A percentile compares a stretch with the other conserved stretches of the same genome.
These are phyloP conservation scores for Auxenochlorella protothecoides DNA, from an alignment of 139 green algal species.

Conservation along the genomic window DNA sequence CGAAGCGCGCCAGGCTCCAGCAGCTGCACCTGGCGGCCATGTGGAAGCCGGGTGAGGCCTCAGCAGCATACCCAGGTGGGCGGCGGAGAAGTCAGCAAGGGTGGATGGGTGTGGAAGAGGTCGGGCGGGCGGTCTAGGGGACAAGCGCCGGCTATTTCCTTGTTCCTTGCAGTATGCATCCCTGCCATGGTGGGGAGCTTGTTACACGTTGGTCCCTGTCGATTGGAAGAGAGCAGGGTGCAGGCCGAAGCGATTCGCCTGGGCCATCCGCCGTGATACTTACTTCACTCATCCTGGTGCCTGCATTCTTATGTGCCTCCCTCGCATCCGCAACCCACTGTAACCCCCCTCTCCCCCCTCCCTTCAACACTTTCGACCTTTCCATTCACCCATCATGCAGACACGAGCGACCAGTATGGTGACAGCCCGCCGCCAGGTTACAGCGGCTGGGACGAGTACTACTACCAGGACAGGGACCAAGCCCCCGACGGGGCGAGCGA, in stretches of 20 bases:
- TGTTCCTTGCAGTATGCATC: no score
- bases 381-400: not conserved
- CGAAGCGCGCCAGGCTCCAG: conserved; percentile 15
- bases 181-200: no score
- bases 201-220: no score
- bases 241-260: not conserved
- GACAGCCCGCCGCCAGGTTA: not conserved
- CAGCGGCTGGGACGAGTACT: conserved; percentile 12
- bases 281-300: no score
- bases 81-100: no score
- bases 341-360: not conserved
- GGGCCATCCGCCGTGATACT: no score
- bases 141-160: no score
- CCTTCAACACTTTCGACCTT: not conserved
- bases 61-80: conserved; percentile 18
- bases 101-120: not conserved
- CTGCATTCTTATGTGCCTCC: no score
- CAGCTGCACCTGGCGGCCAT: conserved; percentile 18
- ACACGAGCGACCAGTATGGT: conserved; percentile 17
- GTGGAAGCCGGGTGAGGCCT: conserved; percentile 5
- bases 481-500: no score
- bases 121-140: no score
- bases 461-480: not conserved
- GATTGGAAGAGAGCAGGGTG: not conserved
- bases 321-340: no score